Conservation (phyloP, 345 rosid genomes). For the Populus simonii region DNA sequence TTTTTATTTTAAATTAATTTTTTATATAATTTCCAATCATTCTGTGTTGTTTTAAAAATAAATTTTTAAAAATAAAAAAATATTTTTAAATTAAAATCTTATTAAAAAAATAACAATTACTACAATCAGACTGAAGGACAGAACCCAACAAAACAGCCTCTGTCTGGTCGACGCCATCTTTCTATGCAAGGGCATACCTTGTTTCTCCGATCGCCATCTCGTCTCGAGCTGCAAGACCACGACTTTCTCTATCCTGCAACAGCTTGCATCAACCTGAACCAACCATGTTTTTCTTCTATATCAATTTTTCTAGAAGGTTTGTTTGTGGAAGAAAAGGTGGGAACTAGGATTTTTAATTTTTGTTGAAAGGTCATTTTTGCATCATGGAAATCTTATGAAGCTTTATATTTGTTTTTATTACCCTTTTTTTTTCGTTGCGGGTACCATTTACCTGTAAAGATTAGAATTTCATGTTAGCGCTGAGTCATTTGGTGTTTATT, state of each 20-base stretch:
- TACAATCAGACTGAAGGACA: background rate
- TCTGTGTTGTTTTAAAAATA: no score
- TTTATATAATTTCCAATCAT: no score
- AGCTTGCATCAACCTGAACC: conserved; percentile 31
- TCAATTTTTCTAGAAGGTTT: background rate
- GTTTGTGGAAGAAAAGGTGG: no score
- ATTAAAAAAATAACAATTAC: no score
- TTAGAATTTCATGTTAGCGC: background rate
- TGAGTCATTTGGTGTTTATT: no score
- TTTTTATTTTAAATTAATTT: no score
- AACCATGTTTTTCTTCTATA: background rate
- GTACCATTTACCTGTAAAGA: background rate
- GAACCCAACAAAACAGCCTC: conserved; percentile 25
- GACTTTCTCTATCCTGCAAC: conserved; percentile 7
- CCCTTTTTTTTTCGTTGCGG: background rate
- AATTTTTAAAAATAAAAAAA: no score
- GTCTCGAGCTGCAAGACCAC: conserved; percentile 31
- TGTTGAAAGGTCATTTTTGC: background rate
- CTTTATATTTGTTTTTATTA: background rate
- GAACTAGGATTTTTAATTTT: background rate
- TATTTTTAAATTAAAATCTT: no score
- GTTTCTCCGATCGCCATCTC: conserved; percentile 5
- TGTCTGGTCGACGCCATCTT: no score
- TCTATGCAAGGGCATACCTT: background rate
- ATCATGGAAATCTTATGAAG: conserved; percentile 5